Evolutionary conservation across 2,329 filamentous ascomycete genomes (phyloP).

Genomic region (Aspergillus terreus): DNA sequence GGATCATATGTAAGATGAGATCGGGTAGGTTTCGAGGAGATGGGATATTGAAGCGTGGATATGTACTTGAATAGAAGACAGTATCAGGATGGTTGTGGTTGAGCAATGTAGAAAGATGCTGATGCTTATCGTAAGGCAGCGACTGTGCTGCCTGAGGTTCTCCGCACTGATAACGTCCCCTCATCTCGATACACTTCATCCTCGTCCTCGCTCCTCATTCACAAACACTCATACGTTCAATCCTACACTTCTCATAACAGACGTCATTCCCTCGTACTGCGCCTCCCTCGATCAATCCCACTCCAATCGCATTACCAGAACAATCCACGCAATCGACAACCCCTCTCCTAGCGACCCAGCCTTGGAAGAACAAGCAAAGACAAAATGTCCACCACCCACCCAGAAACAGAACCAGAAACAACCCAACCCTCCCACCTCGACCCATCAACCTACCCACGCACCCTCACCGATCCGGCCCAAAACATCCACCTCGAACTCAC

Average conservation of each 20-base stretch:
- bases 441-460: slow-evolving; percentile 40
- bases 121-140: neutral
- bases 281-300: neutral
- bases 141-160: neutral
- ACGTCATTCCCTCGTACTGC: neutral
- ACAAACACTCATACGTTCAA: too few relatives aligned
- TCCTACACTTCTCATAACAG: neutral
- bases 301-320: too few relatives aligned
- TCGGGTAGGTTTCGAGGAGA: neutral
- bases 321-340: too few relatives aligned
- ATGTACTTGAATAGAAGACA: too few relatives aligned
- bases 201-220: neutral
- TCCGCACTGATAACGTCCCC: neutral
- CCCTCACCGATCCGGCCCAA: slow-evolving; percentile 21
- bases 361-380: neutral
- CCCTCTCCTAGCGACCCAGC: too few relatives aligned
- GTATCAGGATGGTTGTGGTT: too few relatives aligned
- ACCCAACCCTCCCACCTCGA: slow-evolving; percentile 27
- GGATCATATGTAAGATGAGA: neutral
- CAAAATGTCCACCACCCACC: slow-evolving; percentile 1
- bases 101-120: neutral
- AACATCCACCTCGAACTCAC: slow-evolving; percentile 43
- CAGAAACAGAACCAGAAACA: neutral
- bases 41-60: neutral
- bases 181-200: neutral